These are phyloP conservation scores for Aspergillus fijiensis DNA, from an alignment of 2,329 filamentous ascomycete species.

Conservation along the genomic window DNA sequence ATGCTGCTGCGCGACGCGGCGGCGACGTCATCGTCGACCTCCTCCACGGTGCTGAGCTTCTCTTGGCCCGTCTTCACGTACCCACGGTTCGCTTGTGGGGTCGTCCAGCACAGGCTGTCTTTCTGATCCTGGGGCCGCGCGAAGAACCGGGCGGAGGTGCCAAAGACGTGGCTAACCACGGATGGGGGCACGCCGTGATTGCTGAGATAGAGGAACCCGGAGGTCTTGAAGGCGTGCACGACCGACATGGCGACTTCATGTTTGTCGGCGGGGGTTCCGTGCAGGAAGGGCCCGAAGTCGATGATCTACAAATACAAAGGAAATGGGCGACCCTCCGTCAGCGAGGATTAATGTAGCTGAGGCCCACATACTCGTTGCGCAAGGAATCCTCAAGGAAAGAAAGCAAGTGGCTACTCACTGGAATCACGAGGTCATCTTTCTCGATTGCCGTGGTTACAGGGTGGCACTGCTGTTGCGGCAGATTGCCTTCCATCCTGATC, in stretches of 20 bases:
- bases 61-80: constrained; percentile 71
- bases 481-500: constrained; percentile 18
- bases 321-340: no score
- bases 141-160: constrained; percentile 70
- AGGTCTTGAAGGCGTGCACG: constrained; percentile 75
- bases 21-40: constrained; percentile 42
- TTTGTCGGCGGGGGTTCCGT: constrained; percentile 61
- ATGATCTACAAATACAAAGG: constrained; percentile 58
- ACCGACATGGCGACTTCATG: constrained; percentile 68
- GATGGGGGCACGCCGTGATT: constrained; percentile 69
- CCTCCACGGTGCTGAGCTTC: constrained; percentile 60
- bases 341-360: not conserved
- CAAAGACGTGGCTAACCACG: constrained; percentile 63
- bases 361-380: not conserved
- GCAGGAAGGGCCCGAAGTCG: constrained; percentile 72
- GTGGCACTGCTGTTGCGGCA: constrained; percentile 21
- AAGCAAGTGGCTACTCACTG: constrained; percentile 27
- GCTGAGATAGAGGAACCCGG: constrained; percentile 86
- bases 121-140: constrained; percentile 62
- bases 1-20: constrained; percentile 55
- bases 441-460: constrained; percentile 38
- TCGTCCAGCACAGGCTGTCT: constrained; percentile 67
- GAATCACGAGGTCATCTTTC: constrained; percentile 47
- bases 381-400: not conserved
- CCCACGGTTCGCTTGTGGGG: constrained; percentile 69